phyloP scores from a whole-genome alignment of 2,329 filamentous ascomycete genomes.

The Botrytis fragariae region DNA sequence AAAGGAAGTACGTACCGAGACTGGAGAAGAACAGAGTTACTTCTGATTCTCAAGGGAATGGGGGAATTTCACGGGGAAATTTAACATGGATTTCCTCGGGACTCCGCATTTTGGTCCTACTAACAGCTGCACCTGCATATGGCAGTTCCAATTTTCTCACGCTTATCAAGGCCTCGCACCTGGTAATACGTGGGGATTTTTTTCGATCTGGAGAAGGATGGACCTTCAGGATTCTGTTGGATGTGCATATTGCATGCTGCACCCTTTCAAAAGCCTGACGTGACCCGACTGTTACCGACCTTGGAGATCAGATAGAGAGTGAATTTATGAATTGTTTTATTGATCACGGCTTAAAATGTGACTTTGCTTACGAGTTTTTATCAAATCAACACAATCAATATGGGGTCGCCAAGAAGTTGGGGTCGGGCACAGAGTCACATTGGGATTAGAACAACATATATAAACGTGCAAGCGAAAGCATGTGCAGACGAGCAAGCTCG shows the following conservation, averaged over 20 bases:
- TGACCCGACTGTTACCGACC: conserved; percentile 16
- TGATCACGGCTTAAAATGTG: conserved; percentile 13
- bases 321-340: neutral
- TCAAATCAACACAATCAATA: conserved; percentile 15
- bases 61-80: neutral
- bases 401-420: conserved; percentile 14
- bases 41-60: conserved; percentile 6
- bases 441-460: conserved; percentile 10
- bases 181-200: conserved; percentile 8
- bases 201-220: conserved; percentile 8
- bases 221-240: conserved; percentile 9
- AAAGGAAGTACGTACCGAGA: neutral
- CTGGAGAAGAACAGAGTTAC: neutral
- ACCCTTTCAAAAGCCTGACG: conserved; percentile 13
- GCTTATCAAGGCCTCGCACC: conserved; percentile 6
- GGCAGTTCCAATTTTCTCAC: conserved; percentile 13
- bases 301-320: conserved; percentile 14
- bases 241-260: conserved; percentile 15
- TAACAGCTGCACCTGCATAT: conserved; percentile 22
- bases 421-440: conserved; percentile 17
- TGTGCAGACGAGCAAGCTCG: conserved; percentile 15
- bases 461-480: conserved; percentile 2
- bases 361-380: conserved; percentile 12
- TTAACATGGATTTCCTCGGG: conserved; percentile 1
- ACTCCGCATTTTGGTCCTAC: conserved; percentile 18